phyloP scores from a whole-genome alignment of 1,139 yeast species.

The Protomyces macrosporus region DNA sequence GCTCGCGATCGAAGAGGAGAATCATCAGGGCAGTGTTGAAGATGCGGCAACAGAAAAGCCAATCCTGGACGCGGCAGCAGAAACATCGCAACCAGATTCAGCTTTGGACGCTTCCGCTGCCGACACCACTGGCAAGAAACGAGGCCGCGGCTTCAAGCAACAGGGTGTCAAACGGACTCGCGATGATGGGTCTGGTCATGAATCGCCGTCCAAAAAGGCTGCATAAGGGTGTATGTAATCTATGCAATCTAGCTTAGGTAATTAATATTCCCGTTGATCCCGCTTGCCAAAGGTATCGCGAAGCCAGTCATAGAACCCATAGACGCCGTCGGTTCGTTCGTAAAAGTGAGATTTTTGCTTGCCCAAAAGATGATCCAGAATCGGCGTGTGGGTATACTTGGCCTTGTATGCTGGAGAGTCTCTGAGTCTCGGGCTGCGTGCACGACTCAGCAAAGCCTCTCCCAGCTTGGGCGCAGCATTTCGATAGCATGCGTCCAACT shows the following conservation, averaged over 20 bases:
- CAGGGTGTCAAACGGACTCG: constrained; percentile 14
- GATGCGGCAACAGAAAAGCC: background rate
- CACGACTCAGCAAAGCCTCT: constrained; percentile 5
- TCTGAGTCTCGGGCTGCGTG: constrained; percentile 16
- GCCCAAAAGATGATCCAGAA: constrained; percentile 20
- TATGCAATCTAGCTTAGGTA: background rate
- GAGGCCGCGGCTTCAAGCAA: constrained; percentile 8
- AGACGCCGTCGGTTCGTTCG: constrained; percentile 18
- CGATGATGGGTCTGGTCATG: constrained; percentile 7
- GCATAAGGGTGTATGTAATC: background rate
- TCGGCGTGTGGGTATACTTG: constrained; percentile 5
- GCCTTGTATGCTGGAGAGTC: constrained; percentile 12
- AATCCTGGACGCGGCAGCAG: background rate
- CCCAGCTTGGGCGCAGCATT: constrained; percentile 34
- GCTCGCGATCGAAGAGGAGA: background rate
- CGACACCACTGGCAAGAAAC: constrained; percentile 6
- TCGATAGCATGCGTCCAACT: constrained; percentile 43
- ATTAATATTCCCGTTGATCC: background rate
- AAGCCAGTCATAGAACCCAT: constrained; percentile 14
- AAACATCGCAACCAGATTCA: background rate
- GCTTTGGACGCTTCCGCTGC: background rate
- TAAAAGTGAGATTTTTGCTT: constrained; percentile 11
- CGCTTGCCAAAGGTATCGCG: constrained; percentile 12
- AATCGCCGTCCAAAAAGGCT: constrained; percentile 19
- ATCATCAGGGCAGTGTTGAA: constrained; percentile 4